Evolutionary conservation across 176 grass and related monocot genomes (phyloP).

Genomic region (Miscanthus lutarioriparius): DNA sequence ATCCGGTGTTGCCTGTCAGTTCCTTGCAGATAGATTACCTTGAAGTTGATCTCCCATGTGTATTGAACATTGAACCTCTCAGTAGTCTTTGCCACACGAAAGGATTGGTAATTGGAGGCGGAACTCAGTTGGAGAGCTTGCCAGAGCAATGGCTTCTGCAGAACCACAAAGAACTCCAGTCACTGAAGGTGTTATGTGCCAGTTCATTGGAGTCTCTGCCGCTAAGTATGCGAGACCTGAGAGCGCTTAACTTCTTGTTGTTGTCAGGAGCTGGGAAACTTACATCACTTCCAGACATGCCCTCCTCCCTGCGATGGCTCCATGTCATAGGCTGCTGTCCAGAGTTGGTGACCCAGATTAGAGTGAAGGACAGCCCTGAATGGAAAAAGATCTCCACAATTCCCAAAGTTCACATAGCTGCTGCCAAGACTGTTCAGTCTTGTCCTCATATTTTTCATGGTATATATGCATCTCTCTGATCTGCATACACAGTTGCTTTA

Average conservation of each 20-base stretch:
- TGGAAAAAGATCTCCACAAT: constrained; percentile 28
- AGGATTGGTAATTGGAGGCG: not conserved
- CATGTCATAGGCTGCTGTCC: not conserved
- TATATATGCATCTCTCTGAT: not conserved
- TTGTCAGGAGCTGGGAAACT: not conserved
- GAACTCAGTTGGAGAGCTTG: not conserved
- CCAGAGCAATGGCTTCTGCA: constrained; percentile 49
- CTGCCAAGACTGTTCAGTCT: not conserved
- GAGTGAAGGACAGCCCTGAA: not conserved
- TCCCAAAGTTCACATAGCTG: not conserved
- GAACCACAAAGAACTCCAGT: constrained; percentile 19
- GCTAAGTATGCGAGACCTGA: not conserved
- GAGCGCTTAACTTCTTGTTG: not conserved
- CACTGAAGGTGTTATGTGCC: not conserved
- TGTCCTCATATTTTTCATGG: not conserved
- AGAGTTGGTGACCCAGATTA: constrained; percentile 10
- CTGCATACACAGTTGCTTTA: not conserved
- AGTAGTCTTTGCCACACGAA: constrained; percentile 34
- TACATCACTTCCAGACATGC: constrained; percentile 29
- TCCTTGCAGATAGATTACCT: constrained; percentile 23
- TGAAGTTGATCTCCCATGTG: constrained; percentile 35
- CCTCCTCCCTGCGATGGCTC: not conserved
- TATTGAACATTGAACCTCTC: constrained; percentile 38
- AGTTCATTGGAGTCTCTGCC: constrained; percentile 33
- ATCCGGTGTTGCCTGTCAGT: not conserved